A percentile compares a stretch with the other conserved stretches of the same genome.
Evolutionary conservation across 2,329 filamentous ascomycete species (phyloP).

Genomic region (Uncinocarpus reesii): DNA sequence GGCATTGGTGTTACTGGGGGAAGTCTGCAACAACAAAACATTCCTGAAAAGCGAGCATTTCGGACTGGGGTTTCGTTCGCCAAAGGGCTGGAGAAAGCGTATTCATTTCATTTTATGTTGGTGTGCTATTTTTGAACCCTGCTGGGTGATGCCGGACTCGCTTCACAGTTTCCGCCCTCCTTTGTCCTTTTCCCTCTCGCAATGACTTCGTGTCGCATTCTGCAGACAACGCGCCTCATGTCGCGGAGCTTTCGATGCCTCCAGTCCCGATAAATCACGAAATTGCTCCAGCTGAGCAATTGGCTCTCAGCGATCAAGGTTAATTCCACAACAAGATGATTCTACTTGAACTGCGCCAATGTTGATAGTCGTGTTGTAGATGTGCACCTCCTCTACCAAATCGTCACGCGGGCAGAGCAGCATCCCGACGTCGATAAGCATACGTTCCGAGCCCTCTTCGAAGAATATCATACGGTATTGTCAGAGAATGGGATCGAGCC

Average conservation of each 20-base stretch:
- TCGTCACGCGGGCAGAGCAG: slow-evolving; percentile 61
- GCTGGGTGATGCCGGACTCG: not conserved
- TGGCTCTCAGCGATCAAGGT: slow-evolving; percentile 53
- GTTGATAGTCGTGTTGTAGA: slow-evolving; percentile 42
- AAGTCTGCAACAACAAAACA: slow-evolving; percentile 4
- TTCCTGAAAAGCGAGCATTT: too few relatives aligned
- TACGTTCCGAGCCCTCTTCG: slow-evolving; percentile 68
- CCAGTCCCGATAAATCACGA: slow-evolving; percentile 36
- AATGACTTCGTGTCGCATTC: slow-evolving; percentile 33
- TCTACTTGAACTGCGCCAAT: not conserved
- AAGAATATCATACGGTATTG: slow-evolving; percentile 69
- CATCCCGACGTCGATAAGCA: slow-evolving; percentile 54
- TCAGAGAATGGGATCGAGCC: slow-evolving; percentile 57
- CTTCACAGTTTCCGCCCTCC: slow-evolving; percentile 4
- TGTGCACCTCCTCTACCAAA: slow-evolving; percentile 65
- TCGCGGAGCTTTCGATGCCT: slow-evolving; percentile 43
- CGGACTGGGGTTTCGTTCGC: too few relatives aligned
- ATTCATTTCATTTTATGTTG: slow-evolving; percentile 2
- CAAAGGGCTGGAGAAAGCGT: not conserved
- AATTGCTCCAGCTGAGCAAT: slow-evolving; percentile 33
- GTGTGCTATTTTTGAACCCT: not conserved
- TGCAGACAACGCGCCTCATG: slow-evolving; percentile 37
- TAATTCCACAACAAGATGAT: slow-evolving; percentile 10
- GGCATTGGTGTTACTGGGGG: not conserved
- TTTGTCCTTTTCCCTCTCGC: slow-evolving; percentile 22